Percentiles rank a stretch among this genome's conserved stretches.
phyloP scores from a whole-genome alignment of 2,329 filamentous ascomycete species.

The Cyphellophora attinorum region DNA sequence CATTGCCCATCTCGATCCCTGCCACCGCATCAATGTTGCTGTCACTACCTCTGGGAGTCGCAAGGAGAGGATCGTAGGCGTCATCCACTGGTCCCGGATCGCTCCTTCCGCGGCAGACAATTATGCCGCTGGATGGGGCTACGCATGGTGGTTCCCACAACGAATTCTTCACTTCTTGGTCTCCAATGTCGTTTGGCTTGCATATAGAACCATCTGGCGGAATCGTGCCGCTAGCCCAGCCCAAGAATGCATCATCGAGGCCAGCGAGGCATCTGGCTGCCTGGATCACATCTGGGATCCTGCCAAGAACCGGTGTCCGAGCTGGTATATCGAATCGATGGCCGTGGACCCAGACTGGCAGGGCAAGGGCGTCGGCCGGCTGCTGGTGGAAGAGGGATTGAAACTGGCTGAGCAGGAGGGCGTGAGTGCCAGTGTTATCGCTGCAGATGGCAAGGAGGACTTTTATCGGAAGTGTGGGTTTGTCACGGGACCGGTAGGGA shows the following conservation, averaged over 20 bases:
- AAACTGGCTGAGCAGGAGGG: constrained; percentile 13
- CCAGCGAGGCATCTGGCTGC: constrained; percentile 9
- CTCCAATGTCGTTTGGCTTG: constrained; percentile 28
- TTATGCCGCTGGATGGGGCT: constrained; percentile 11
- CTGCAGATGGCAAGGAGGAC: constrained; percentile 27
- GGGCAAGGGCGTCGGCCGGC: constrained; percentile 25
- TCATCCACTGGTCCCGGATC: constrained; percentile 15
- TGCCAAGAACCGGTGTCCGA: constrained; percentile 22
- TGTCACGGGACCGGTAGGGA: constrained; percentile 15
- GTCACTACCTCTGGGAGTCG: not conserved
- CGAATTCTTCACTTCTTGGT: constrained; percentile 29
- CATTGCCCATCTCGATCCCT: constrained; percentile 15
- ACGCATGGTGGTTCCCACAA: constrained; percentile 12
- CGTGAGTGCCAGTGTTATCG: constrained; percentile 26
- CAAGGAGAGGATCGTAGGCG: constrained; percentile 11
- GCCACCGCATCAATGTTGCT: constrained; percentile 13
- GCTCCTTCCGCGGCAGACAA: constrained; percentile 9
- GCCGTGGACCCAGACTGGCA: constrained; percentile 28
- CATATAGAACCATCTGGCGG: constrained; percentile 7
- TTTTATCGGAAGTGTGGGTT: constrained; percentile 32
- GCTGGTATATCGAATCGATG: constrained; percentile 19
- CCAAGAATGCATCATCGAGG: constrained; percentile 12
- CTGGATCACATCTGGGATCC: constrained; percentile 20
- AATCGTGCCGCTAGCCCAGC: constrained; percentile 11
- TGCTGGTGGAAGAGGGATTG: constrained; percentile 34